Evolutionary conservation across 192 early-diverging fungal genomes (phyloP), one percentile per base, ranked within the genome.

Genomic region (Podila minutissima): DNA sequence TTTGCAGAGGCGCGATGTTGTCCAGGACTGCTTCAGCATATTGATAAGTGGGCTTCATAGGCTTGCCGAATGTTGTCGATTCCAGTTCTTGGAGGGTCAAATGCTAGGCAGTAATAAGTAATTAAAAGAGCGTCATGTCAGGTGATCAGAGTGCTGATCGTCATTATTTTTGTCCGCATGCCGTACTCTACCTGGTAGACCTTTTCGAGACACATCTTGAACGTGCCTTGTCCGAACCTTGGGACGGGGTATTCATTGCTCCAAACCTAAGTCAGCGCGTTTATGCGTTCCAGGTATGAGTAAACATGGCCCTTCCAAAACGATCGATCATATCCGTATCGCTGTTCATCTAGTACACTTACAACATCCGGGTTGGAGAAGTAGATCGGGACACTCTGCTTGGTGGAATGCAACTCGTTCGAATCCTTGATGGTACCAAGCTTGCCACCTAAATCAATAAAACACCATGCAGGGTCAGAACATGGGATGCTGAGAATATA

Each of bases 191-290:
- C 86, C 35, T 88, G 50, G 81, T 91, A 96, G 33, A 98, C 78
- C 9, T 81, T 78, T 59, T 94, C 92, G 20, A 98, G 75, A 17
- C 90, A 87, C 11, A 87, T 74, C 48, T 91, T 90, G 86, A 94
- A 95, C 5, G 93, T 87, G 15, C 96, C 95, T 83, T 98, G 96
- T 20, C 87, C 95, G 66, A 94, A 92, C 37, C 96, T 84, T 51
- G 90, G 89, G 1, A 85, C 74, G n/a, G 92, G 90, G 53, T 87
- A 95, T 22, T 97, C 94, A 74, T 94, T 97, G 71, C 90, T 91
- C 93, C 95, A 98, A 11, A 96, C 82, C 86, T 93, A 86, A 17
- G 12, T 46, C 41, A 17, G 75, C 31, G 59, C 57, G 24, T 82
- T n/a, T 15, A 32, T 31, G 20, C 83, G 60, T 74, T 84, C 74